Evolutionary conservation across 1,284 basidiomycete species (phyloP).

Genomic region (Moesziomyces sp.): DNA sequence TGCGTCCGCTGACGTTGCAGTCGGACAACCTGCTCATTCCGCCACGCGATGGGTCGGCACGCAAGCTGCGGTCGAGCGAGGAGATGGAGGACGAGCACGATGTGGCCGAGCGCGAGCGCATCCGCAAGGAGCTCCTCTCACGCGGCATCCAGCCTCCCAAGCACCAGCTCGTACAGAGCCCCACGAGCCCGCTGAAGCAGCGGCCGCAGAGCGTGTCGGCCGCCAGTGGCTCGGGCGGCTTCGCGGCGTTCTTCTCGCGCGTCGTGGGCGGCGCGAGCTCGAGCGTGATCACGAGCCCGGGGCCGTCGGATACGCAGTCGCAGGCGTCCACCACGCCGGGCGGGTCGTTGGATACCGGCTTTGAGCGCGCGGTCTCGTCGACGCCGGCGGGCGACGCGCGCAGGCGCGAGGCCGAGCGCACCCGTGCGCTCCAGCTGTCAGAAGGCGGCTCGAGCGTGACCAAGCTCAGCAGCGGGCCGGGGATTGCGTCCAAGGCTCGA

Average conservation of each 20-base stretch:
- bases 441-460: slow-evolving; percentile 31
- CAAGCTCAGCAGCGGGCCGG: slow-evolving; percentile 27
- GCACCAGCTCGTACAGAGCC: slow-evolving; percentile 49
- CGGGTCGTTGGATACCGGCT: slow-evolving; percentile 10
- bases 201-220: slow-evolving; percentile 26
- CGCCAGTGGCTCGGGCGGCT: slow-evolving; percentile 31
- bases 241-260: slow-evolving; percentile 58
- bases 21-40: slow-evolving; percentile 31
- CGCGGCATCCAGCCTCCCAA: slow-evolving; percentile 55
- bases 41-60: slow-evolving; percentile 25
- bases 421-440: slow-evolving; percentile 33
- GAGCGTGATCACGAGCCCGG: slow-evolving; percentile 15
- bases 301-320: slow-evolving; percentile 21
- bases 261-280: slow-evolving; percentile 44
- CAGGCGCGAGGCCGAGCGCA: slow-evolving; percentile 29
- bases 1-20: slow-evolving; percentile 77
- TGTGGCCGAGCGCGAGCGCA: slow-evolving; percentile 52
- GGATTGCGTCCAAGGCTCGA: slow-evolving; percentile 32
- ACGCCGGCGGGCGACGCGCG: slow-evolving; percentile 18
- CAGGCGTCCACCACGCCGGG: slow-evolving; percentile 26
- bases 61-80: slow-evolving; percentile 47
- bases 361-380: slow-evolving; percentile 13
- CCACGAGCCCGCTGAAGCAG: slow-evolving; percentile 12
- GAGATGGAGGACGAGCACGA: slow-evolving; percentile 56
- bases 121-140: slow-evolving; percentile 49